Conservation (phyloP, 495 filamentous ascomycete genomes). For the Patellaria atrata region DNA sequence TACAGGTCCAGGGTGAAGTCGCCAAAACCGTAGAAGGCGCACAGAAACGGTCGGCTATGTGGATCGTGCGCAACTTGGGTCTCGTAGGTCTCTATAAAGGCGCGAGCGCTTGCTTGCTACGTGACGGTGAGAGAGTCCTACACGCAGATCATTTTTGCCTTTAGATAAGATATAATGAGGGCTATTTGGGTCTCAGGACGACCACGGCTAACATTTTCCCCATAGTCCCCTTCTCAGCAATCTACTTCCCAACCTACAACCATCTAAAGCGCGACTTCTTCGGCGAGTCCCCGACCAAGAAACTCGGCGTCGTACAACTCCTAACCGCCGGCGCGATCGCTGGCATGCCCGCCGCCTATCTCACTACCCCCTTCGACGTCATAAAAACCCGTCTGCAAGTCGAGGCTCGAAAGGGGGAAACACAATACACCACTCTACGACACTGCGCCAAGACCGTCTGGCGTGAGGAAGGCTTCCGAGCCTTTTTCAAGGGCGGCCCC, state of each 20-base stretch:
- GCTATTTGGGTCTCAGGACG: background rate
- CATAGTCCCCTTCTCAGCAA: conserved; percentile 82
- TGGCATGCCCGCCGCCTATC: conserved; percentile 95
- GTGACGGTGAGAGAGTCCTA: conserved; percentile 55
- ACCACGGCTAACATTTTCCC: conserved; percentile 8
- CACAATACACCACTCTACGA: conserved; percentile 67
- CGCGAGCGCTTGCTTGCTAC: conserved; percentile 86
- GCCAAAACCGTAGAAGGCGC: conserved; percentile 74
- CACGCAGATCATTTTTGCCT: background rate
- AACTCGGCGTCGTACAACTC: conserved; percentile 82
- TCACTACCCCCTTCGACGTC: conserved; percentile 95
- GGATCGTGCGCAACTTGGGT: conserved; percentile 93
- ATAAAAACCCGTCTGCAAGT: conserved; percentile 98
- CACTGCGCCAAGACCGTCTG: conserved; percentile 73
- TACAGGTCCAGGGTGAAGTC: conserved; percentile 94
- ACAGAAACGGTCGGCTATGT: conserved; percentile 80
- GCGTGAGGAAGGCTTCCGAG: conserved; percentile 81
- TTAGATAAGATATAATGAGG: conserved; percentile 1
- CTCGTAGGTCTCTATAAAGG: conserved; percentile 95
- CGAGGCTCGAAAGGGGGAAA: conserved; percentile 89
- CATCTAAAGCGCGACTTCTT: conserved; percentile 91
- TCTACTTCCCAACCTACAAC: conserved; percentile 95
- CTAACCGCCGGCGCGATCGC: conserved; percentile 91
- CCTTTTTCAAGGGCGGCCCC: conserved; percentile 97
- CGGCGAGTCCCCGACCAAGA: conserved; percentile 77